phyloP scores from a whole-genome alignment of 306 rosid genomes.

The Delonix regia region DNA sequence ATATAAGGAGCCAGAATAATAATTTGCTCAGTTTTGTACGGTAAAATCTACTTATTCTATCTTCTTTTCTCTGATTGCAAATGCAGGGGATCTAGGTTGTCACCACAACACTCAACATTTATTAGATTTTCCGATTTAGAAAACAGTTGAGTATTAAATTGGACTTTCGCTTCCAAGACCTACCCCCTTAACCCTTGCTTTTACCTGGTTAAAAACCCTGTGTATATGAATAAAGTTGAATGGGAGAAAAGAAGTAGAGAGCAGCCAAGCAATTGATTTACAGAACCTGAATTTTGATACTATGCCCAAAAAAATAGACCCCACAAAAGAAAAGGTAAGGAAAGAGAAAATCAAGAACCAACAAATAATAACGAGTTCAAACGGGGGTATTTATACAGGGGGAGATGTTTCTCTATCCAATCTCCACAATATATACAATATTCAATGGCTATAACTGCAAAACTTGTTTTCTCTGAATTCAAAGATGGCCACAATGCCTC shows the following conservation, averaged over 20 bases:
- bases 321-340: not conserved
- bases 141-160: too few relatives aligned
- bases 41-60: too few relatives aligned
- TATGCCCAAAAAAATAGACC: not conserved
- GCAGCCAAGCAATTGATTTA: not conserved
- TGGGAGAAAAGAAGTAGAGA: not conserved
- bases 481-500: conserved; percentile 19
- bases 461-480: conserved; percentile 45
- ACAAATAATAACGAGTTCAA: conserved; percentile 39
- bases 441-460: conserved; percentile 57
- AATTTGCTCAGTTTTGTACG: too few relatives aligned
- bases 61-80: too few relatives aligned
- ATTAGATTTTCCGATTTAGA: too few relatives aligned
- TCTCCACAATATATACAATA: conserved; percentile 46
- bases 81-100: too few relatives aligned
- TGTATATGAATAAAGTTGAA: not conserved
- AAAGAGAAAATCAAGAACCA: not conserved
- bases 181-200: not conserved
- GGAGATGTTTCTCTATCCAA: conserved; percentile 41
- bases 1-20: too few relatives aligned
- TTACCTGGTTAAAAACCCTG: not conserved
- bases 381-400: conserved; percentile 45
- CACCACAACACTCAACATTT: too few relatives aligned
- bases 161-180: not conserved
- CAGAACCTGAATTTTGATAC: conserved; percentile 5